Evolutionary conservation across 2,329 filamentous ascomycete species (phyloP).

Genomic region (Chaetomiaceae sp.): DNA sequence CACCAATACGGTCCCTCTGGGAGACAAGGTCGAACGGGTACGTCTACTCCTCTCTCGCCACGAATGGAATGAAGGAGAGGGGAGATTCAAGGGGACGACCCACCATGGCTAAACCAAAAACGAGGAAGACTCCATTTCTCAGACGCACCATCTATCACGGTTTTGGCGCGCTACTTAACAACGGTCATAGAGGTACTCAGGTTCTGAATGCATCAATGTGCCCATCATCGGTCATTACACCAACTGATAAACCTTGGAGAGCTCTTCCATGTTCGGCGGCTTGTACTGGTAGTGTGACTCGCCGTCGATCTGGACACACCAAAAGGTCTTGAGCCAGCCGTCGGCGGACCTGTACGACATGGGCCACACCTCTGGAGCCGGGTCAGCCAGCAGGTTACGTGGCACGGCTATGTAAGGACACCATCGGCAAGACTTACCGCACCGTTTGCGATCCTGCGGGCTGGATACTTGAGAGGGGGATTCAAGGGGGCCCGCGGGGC

Average conservation of each 20-base stretch:
- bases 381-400: neutral
- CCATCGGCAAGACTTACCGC: neutral
- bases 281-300: neutral
- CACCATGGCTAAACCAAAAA: too few species aligned
- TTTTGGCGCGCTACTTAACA: too few species aligned
- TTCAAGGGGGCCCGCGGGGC: neutral
- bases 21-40: too few species aligned
- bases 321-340: neutral
- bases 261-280: neutral
- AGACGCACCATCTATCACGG: too few species aligned
- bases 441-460: neutral
- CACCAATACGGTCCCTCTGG: too few species aligned
- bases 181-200: too few species aligned
- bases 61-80: too few species aligned
- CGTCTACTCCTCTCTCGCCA: too few species aligned
- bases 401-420: too few species aligned
- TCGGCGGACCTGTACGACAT: neutral
- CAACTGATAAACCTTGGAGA: neutral
- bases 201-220: too few species aligned
- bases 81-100: too few species aligned
- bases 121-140: too few species aligned
- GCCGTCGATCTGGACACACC: constrained; percentile 6
- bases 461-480: neutral
- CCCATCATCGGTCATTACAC: neutral
- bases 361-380: neutral